Base-by-base conservation (phyloP, 805 yeast species). In the Suhomyces sp. region DNA sequence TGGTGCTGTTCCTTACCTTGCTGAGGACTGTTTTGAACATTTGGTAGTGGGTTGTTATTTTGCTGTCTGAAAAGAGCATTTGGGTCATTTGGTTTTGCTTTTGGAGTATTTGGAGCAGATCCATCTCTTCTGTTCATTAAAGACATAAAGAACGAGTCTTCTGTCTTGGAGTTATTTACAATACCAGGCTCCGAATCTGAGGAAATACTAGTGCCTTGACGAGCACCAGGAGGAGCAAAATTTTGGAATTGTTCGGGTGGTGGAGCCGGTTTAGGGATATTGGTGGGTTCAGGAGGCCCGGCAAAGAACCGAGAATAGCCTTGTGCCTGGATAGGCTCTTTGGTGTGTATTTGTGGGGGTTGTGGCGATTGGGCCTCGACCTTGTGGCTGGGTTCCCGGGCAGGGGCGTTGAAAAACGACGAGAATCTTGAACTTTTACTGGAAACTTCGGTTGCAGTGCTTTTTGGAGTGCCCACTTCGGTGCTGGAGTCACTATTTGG, bases 91-190 rank as follows among this genome's bases (percentile, higher is more conserved):
- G 50, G 26, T 4, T 42, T 8, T n/a, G 33, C 24, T 13, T 24
- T 47, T 13, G 26, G 42, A 24, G 48, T 9, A 13, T n/a, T n/a
- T n/a, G 49, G 53, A 23, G 44, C 46, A 19, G 49, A 51, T 5
- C 23, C 42, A n/a, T 65, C 61, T 10, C 67, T 62, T 54, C 76
- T 78, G 41, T 73, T 69, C 56, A 81, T 62, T 51, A 81, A 64
- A 5, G 83, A 74, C 67, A 76, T 70, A 59, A 81, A 61, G 55
- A 81, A 81, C 13, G 73, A 62, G 54, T 79, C 82, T 57, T 72
- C 70, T n/a, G 63, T 51, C 26, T 15, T 15, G n/a, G 33, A 19
- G 9, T 49, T 49, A 23, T 15, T 19, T 27, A 12, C 15, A 29
- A 29, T 12, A 22, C 17, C 27, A 13, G 46, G 23, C 22, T 26